Evolutionary conservation across 169 alveolate genomes (phyloP).

Genomic region (Amoebophrya sp.): DNA sequence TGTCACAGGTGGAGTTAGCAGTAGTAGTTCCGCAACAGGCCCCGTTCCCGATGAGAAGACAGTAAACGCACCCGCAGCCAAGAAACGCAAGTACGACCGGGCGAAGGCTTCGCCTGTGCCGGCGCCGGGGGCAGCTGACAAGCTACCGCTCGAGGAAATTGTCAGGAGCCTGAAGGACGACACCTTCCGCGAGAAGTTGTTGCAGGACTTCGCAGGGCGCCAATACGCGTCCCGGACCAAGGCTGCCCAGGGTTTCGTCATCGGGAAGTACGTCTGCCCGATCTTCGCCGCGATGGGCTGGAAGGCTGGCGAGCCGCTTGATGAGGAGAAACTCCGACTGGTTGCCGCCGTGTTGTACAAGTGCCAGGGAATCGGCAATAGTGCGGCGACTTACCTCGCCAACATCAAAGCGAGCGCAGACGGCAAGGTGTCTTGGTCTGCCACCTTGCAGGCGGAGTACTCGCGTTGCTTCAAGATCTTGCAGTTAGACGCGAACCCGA

Average conservation of each 20-base stretch:
- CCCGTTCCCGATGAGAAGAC: background rate
- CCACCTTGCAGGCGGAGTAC: background rate
- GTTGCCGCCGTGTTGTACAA: background rate
- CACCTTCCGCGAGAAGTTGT: background rate
- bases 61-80: background rate
- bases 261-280: background rate
- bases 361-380: background rate
- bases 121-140: background rate
- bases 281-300: background rate
- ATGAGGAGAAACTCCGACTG: background rate
- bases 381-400: background rate
- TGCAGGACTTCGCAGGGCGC: background rate
- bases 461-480: background rate
- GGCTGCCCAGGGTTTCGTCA: background rate
- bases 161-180: background rate
- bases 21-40: background rate
- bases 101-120: background rate
- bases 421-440: background rate
- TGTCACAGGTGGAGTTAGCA: background rate
- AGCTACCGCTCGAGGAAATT: background rate
- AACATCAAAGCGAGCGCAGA: background rate
- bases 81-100: background rate
- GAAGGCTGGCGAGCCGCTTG: background rate
- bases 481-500: background rate
- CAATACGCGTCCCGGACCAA: background rate